Conservation (phyloP, 2,329 filamentous ascomycete species). For the Cercospora berteroae region DNA sequence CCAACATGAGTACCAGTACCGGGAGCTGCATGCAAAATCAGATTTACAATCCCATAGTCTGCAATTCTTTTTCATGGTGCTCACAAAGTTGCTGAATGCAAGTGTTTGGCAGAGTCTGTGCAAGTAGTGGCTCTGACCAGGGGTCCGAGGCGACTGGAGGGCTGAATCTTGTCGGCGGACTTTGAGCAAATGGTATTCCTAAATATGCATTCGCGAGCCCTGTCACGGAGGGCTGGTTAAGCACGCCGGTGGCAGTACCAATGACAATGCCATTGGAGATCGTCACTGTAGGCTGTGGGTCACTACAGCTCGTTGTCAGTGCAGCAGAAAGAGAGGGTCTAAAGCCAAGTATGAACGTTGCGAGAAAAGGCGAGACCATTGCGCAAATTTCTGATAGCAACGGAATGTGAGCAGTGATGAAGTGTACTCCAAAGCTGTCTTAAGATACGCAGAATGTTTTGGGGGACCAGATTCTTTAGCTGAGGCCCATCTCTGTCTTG, state of each 20-base stretch:
- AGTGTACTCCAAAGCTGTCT: not conserved
- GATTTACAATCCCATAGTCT: not conserved
- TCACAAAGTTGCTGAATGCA: not conserved
- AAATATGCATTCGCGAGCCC: conserved; percentile 38
- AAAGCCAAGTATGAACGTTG: not conserved
- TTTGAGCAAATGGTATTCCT: conserved; percentile 38
- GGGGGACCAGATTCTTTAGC: not conserved
- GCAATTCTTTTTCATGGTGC: not conserved
- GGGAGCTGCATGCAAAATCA: not conserved
- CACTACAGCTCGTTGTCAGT: not conserved
- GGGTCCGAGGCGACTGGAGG: conserved; percentile 25
- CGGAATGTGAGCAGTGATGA: not conserved
- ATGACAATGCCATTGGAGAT: conserved; percentile 32
- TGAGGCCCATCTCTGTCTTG: not conserved
- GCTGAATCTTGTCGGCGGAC: conserved; percentile 36
- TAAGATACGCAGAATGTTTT: not conserved
- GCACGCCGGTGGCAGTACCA: conserved; percentile 34
- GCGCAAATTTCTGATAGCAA: not conserved
- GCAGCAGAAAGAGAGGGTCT: not conserved
- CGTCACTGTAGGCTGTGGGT: conserved; percentile 28
- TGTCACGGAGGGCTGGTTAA: conserved; percentile 28
- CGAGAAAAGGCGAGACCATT: not conserved
- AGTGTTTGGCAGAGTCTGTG: not conserved
- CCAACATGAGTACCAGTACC: not conserved
- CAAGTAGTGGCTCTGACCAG: not conserved